These are phyloP conservation scores for Pyrenophora seminiperda DNA, from an alignment of 2,329 filamentous ascomycete genomes.

Conservation along the genomic window DNA sequence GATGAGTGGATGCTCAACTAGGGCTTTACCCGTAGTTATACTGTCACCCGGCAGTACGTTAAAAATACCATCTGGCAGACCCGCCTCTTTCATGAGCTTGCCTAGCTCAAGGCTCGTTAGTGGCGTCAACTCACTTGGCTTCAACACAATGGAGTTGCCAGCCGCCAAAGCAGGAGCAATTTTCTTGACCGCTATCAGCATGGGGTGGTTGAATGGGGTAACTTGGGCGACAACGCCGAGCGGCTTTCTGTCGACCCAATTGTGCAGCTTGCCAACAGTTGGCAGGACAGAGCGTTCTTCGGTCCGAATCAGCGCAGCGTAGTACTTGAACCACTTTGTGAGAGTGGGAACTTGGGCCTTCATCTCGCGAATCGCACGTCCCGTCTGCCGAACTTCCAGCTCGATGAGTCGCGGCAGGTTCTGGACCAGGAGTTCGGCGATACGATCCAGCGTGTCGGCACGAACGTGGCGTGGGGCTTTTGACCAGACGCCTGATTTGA, in stretches of 20 bases:
- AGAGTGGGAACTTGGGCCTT: slow-evolving; percentile 69
- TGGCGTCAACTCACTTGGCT: slow-evolving; percentile 48
- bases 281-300: slow-evolving; percentile 70
- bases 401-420: slow-evolving; percentile 63
- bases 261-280: slow-evolving; percentile 61
- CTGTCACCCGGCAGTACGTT: slow-evolving; percentile 44
- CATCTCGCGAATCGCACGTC: slow-evolving; percentile 72
- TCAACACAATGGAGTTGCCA: slow-evolving; percentile 45
- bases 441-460: slow-evolving; percentile 66
- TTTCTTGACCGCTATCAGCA: slow-evolving; percentile 50
- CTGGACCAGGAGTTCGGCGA: slow-evolving; percentile 59
- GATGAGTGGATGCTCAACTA: slow-evolving; percentile 44
- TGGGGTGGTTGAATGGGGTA: slow-evolving; percentile 49
- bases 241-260: slow-evolving; percentile 50
- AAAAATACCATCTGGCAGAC: slow-evolving; percentile 46
- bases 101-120: slow-evolving; percentile 45
- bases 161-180: slow-evolving; percentile 47
- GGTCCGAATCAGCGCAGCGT: slow-evolving; percentile 68
- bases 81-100: slow-evolving; percentile 46
- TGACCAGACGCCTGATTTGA: slow-evolving; percentile 62
- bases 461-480: slow-evolving; percentile 61
- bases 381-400: slow-evolving; percentile 71
- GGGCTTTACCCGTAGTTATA: slow-evolving; percentile 41
- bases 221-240: slow-evolving; percentile 48
- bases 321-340: slow-evolving; percentile 74